Evolutionary conservation across 208 protist species (phyloP).

Genomic region (Angomonas ambiguus): DNA sequence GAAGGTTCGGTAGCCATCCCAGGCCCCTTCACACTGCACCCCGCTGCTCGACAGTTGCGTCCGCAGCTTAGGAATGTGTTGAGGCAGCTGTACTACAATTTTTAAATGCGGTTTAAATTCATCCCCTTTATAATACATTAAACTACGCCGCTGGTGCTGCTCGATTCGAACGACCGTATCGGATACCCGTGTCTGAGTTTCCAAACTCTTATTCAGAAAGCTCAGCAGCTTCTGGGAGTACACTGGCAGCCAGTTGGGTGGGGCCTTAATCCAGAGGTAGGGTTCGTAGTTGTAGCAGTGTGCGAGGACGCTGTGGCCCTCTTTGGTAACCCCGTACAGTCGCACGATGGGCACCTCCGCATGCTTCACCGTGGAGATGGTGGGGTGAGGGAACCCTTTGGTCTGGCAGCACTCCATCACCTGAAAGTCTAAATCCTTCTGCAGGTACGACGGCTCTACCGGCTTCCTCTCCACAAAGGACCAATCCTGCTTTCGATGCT

Average conservation of each 20-base stretch:
- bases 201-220: slow-evolving; percentile 74
- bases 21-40: slow-evolving; percentile 58
- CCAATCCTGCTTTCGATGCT: slow-evolving; percentile 19
- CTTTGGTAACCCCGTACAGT: slow-evolving; percentile 91
- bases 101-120: slow-evolving; percentile 61
- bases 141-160: slow-evolving; percentile 58
- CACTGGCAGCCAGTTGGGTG: slow-evolving; percentile 66
- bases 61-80: slow-evolving; percentile 87
- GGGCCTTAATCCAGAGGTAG: slow-evolving; percentile 94
- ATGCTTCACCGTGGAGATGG: slow-evolving; percentile 66
- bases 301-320: slow-evolving; percentile 87
- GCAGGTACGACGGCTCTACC: slow-evolving; percentile 35
- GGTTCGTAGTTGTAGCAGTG: slow-evolving; percentile 96
- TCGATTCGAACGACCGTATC: slow-evolving; percentile 82
- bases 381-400: slow-evolving; percentile 54
- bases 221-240: slow-evolving; percentile 64
- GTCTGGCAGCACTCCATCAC: slow-evolving; percentile 85
- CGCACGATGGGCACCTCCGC: slow-evolving; percentile 85
- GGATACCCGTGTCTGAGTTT: slow-evolving; percentile 42
- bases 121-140: slow-evolving; percentile 78
- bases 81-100: slow-evolving; percentile 86
- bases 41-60: slow-evolving; percentile 72
- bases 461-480: slow-evolving; percentile 25
- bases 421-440: slow-evolving; percentile 72
- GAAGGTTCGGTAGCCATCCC: slow-evolving; percentile 81